A percentile compares a stretch with the other conserved stretches of the same genome.
phyloP scores from a whole-genome alignment of 345 rosid genomes.

The Nephelium lappaceum region DNA sequence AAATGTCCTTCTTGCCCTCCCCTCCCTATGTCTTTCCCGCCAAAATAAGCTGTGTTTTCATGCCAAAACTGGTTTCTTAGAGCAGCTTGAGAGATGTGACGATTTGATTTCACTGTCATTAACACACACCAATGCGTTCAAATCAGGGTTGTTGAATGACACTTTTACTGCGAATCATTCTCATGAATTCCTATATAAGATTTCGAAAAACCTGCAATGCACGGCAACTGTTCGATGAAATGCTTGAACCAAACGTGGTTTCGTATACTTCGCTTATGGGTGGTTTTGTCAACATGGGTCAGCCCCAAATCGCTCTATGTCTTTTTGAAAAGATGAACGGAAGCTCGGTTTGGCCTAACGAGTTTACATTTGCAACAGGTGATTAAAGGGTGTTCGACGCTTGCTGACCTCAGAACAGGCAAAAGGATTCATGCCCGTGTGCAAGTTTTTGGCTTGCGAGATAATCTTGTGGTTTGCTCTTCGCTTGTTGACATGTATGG shows the following conservation, averaged over 20 bases:
- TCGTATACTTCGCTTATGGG: constrained; percentile 75
- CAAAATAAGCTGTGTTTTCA: constrained; percentile 29
- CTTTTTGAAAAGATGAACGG: constrained; percentile 44
- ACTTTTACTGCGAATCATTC: constrained; percentile 48
- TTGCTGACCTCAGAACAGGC: constrained; percentile 51
- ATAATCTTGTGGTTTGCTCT: constrained; percentile 63
- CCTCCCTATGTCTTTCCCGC: constrained; percentile 31
- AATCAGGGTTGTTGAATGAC: constrained; percentile 42
- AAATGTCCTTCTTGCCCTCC: constrained; percentile 18
- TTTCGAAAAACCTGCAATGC: constrained; percentile 36
- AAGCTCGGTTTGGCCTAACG: constrained; percentile 51
- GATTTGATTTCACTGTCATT: constrained; percentile 30
- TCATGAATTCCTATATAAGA: constrained; percentile 47
- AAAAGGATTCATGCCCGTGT: constrained; percentile 59
- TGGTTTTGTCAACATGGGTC: constrained; percentile 43
- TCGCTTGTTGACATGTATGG: constrained; percentile 91
- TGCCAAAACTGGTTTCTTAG: constrained; percentile 26
- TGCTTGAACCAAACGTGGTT: constrained; percentile 70
- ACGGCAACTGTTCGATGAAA: constrained; percentile 62
- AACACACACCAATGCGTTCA: constrained; percentile 37
- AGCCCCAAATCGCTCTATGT: constrained; percentile 40
- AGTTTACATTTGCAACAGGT: constrained; percentile 60
- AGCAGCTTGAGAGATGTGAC: constrained; percentile 40
- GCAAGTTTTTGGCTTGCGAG: constrained; percentile 46
- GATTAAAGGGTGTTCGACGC: constrained; percentile 61